Evolutionary conservation across 441 rosid species (phyloP).

Genomic region (Croton laevigatus): DNA sequence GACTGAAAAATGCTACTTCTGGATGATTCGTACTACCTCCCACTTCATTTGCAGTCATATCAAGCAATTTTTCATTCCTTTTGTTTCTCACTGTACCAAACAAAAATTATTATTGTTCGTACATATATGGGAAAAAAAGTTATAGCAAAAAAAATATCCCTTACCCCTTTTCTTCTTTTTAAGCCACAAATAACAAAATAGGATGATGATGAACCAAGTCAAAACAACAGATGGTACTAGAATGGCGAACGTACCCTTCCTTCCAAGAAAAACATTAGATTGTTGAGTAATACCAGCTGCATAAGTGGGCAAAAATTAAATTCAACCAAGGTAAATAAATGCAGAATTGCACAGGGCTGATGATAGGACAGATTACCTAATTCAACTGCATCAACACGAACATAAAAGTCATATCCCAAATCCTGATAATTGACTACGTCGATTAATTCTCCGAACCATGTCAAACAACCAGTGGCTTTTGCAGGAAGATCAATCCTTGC

Average conservation of each 20-base stretch:
- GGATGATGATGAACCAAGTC: neutral
- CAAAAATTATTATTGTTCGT: too few species aligned
- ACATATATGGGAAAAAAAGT: too few species aligned
- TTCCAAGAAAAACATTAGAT: neutral
- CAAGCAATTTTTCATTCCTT: too few species aligned
- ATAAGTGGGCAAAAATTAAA: neutral
- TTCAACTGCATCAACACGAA: constrained; percentile 26
- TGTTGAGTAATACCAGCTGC: neutral
- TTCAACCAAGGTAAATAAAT: neutral
- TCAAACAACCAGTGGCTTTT: constrained; percentile 15
- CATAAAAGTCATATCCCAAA: constrained; percentile 5
- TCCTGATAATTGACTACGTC: neutral
- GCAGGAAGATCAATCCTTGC: constrained; percentile 6
- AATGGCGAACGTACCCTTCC: neutral
- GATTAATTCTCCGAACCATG: constrained; percentile 23
- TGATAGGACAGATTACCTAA: constrained; percentile 9
- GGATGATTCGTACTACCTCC: too few species aligned
- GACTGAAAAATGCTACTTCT: too few species aligned
- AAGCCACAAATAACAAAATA: neutral
- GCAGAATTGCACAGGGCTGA: too few species aligned
- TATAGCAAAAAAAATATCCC: too few species aligned
- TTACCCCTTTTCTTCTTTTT: too few species aligned
- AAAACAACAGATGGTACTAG: neutral
- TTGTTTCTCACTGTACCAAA: too few species aligned
- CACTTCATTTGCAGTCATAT: too few species aligned